Base-by-base conservation (phyloP, 257 asterid genomes). In the Primulina tabacum region DNA sequence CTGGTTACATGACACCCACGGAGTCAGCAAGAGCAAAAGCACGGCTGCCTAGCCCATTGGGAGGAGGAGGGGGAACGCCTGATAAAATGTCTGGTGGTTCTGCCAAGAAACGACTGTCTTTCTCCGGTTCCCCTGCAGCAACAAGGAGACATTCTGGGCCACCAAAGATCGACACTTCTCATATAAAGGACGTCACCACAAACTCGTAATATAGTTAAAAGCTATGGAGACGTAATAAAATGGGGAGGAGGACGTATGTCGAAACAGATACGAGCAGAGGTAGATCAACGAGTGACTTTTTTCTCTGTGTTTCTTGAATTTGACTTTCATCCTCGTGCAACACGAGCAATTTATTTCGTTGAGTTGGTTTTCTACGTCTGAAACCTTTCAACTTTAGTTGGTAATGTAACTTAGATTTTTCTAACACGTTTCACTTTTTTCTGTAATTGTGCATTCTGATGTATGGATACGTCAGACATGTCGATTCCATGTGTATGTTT, bases 1-100 rank as follows among this genome's bases (percentile, higher is more conserved):
- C 90, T 4, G 70, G 95, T 67, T 92, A 89, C 85, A 87, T 89
- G 96, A 81, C 78, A 5, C 68, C 86, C 34, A 89, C 95, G 1
- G 79, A 71, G 67, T 92, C 98, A 7, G 82, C 93, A 10, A 76
- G 87, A 74, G 89, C 96, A 43, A 86, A 76, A 74, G 78, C 88
- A 5, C 69, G 88, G 68, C 26, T 78, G 77, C 78, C 85, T 1
- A 86, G 89, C 76, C 90, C 94, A 6, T 62, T 75, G 52, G 76
- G 84, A 62, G 34, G 84, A 62, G 34, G 20, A 26, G 92, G 50
- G 14, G 50, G 6, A n/a, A 69, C 16, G 47, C 84, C 87, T 1
- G 89, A 80, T 38, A 79, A 72, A 71, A 79, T 26, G 3, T 62
- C 80, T 0, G 78, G 70, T 18, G 82, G 85, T 29, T 73, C 87